These are phyloP conservation scores for Talaromyces ruber DNA, from an alignment of 495 filamentous ascomycete species.

Conservation along the genomic window DNA sequence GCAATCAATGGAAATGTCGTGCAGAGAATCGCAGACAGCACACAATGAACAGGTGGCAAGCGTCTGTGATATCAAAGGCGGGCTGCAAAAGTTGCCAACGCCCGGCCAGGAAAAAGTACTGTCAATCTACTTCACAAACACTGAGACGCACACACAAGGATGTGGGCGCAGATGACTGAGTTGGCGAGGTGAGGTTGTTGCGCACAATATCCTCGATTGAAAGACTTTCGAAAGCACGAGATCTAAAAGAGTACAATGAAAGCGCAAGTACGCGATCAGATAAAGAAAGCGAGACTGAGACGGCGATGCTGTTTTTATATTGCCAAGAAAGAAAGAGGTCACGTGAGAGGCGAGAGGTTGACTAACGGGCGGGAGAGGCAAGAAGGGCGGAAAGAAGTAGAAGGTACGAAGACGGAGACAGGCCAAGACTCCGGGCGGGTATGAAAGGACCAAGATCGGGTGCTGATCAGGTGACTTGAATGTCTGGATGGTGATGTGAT, in stretches of 20 bases:
- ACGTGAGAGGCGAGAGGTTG: constrained; percentile 30
- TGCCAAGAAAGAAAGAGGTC: constrained; percentile 30
- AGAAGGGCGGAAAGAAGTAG: constrained; percentile 8
- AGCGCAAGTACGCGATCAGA: constrained; percentile 9
- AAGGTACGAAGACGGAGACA: not conserved
- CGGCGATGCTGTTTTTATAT: constrained; percentile 30
- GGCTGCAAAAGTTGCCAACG: not conserved
- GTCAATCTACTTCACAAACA: not conserved
- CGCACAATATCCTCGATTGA: not conserved
- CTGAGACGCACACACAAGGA: not conserved
- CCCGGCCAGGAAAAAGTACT: not conserved
- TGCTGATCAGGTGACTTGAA: constrained; percentile 8
- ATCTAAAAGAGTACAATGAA: not conserved
- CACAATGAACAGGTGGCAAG: not conserved
- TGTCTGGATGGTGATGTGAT: not conserved
- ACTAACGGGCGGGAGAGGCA: constrained; percentile 13
- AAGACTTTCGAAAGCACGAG: not conserved
- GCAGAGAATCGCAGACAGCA: not conserved
- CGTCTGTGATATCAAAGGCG: not conserved
- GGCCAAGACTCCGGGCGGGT: not conserved
- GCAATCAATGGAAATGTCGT: not conserved
- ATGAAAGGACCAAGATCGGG: constrained; percentile 1
- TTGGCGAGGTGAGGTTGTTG: not conserved
- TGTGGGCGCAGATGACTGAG: not conserved
- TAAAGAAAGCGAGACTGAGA: constrained; percentile 39